Conservation (phyloP, 768 basidiomycete species). For the Russula ochroleuca region DNA sequence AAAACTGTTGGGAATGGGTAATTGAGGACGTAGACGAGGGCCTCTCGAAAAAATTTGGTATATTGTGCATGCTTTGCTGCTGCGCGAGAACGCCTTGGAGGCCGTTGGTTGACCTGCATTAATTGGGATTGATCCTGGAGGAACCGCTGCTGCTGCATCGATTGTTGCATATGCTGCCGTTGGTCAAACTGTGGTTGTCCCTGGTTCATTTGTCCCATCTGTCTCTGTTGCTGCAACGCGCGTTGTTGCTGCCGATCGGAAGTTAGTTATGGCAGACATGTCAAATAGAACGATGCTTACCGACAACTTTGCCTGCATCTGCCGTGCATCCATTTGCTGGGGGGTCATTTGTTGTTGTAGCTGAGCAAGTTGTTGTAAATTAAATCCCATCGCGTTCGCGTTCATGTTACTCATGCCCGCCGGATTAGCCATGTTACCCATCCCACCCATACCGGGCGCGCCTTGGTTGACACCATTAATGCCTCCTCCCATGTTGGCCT, state of each 20-base stretch:
- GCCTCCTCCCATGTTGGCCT: slow-evolving; percentile 18
- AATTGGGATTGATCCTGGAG: slow-evolving; percentile 25
- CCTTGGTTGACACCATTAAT: slow-evolving; percentile 30
- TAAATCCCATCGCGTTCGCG: slow-evolving; percentile 23
- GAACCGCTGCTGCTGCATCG: slow-evolving; percentile 16
- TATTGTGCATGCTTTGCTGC: slow-evolving; percentile 24
- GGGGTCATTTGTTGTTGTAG: slow-evolving; percentile 22
- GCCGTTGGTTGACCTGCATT: slow-evolving; percentile 24
- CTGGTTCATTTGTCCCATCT: slow-evolving; percentile 28
- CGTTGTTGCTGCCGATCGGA: slow-evolving; percentile 19
- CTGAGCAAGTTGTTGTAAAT: slow-evolving; percentile 23
- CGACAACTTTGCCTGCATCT: slow-evolving; percentile 18
- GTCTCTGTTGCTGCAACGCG: slow-evolving; percentile 25
- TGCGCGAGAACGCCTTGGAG: slow-evolving; percentile 24
- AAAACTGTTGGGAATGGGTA: slow-evolving; percentile 23
- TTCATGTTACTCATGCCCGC: slow-evolving; percentile 23
- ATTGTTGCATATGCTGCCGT: slow-evolving; percentile 25
- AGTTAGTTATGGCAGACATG: not conserved
- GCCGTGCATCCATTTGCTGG: slow-evolving; percentile 23
- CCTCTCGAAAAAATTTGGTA: slow-evolving; percentile 24
- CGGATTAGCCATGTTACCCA: slow-evolving; percentile 19
- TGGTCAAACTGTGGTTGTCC: slow-evolving; percentile 26
- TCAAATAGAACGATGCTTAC: slow-evolving; percentile 6
- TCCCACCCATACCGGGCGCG: slow-evolving; percentile 24
- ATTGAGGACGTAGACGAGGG: slow-evolving; percentile 22